Evolutionary conservation across 1,139 yeast genomes (phyloP).

Genomic region (Arxiozyma heterogenica): DNA sequence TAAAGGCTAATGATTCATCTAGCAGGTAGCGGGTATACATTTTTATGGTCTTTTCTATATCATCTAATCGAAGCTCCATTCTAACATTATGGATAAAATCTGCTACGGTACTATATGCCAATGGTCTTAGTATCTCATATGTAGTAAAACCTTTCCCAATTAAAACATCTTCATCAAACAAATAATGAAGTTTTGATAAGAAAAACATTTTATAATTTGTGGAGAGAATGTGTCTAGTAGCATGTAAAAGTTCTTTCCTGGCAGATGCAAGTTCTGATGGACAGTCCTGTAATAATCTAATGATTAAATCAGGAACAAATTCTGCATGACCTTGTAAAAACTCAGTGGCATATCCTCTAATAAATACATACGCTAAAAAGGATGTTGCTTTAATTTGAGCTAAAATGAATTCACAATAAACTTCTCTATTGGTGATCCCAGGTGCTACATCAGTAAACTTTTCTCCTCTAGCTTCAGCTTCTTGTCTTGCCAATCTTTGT

Average conservation of each 20-base stretch:
- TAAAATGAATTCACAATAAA: slow-evolving; percentile 79
- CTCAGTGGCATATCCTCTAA: slow-evolving; percentile 71
- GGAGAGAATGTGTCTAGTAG: slow-evolving; percentile 86
- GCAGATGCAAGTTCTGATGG: slow-evolving; percentile 94
- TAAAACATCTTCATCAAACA: slow-evolving; percentile 78
- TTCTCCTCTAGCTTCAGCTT: slow-evolving; percentile 48
- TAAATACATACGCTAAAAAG: slow-evolving; percentile 82
- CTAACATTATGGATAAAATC: slow-evolving; percentile 92
- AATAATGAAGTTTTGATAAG: slow-evolving; percentile 72
- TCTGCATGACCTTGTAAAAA: slow-evolving; percentile 56
- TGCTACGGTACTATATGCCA: slow-evolving; percentile 93
- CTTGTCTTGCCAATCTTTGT: slow-evolving; percentile 59
- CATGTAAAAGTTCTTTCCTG: slow-evolving; percentile 84
- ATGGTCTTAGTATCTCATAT: slow-evolving; percentile 72
- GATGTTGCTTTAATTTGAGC: slow-evolving; percentile 98
- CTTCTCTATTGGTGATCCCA: slow-evolving; percentile 65
- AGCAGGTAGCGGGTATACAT: slow-evolving; percentile 76
- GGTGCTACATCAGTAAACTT: slow-evolving; percentile 50
- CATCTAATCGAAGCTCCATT: slow-evolving; percentile 71
- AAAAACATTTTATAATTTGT: slow-evolving; percentile 79
- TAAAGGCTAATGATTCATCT: slow-evolving; percentile 74
- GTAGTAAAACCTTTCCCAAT: slow-evolving; percentile 92
- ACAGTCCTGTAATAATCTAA: slow-evolving; percentile 84
- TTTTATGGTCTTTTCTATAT: slow-evolving; percentile 79
- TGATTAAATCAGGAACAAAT: slow-evolving; percentile 76